Evolutionary conservation across 2,329 filamentous ascomycete species (phyloP).

Genomic region (Teratosphaeria viscida): DNA sequence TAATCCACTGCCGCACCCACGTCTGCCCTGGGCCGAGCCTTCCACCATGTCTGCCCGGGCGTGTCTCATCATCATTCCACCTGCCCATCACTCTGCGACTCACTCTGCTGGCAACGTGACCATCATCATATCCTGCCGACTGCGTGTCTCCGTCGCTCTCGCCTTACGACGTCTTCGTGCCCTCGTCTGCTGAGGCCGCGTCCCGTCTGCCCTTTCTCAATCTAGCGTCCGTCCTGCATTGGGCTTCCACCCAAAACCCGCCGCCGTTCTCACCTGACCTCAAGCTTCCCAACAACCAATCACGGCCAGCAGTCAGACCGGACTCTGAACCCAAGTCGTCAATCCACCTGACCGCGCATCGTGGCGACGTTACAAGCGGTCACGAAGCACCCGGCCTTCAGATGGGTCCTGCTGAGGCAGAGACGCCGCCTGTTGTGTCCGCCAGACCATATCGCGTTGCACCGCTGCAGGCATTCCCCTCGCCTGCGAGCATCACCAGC

Average conservation of each 20-base stretch:
- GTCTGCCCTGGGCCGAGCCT: neutral
- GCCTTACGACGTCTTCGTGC: neutral
- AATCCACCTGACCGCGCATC: neutral
- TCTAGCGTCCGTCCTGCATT: neutral
- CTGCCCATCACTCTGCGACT: neutral
- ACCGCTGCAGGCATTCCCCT: slow-evolving; percentile 6
- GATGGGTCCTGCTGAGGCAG: slow-evolving; percentile 11
- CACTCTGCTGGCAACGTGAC: neutral
- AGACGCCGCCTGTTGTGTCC: slow-evolving; percentile 4
- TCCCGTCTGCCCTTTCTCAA: neutral
- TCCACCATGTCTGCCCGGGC: neutral
- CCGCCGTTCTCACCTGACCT: neutral
- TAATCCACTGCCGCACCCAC: neutral
- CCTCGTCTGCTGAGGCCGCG: neutral
- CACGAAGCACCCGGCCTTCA: slow-evolving; percentile 1
- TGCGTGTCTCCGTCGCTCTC: neutral
- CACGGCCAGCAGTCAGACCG: neutral
- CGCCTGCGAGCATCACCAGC: slow-evolving; percentile 7
- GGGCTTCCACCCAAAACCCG: neutral
- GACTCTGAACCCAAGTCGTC: neutral
- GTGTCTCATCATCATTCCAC: neutral
- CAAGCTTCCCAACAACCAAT: neutral
- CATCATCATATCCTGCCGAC: neutral
- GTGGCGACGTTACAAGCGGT: neutral
- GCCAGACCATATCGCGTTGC: neutral